Percentiles rank a stretch among this genome's conserved stretches.
These are phyloP conservation scores for Pestalotiopsis sp. DNA, from an alignment of 2,329 filamentous ascomycete genomes.

Conservation along the genomic window DNA sequence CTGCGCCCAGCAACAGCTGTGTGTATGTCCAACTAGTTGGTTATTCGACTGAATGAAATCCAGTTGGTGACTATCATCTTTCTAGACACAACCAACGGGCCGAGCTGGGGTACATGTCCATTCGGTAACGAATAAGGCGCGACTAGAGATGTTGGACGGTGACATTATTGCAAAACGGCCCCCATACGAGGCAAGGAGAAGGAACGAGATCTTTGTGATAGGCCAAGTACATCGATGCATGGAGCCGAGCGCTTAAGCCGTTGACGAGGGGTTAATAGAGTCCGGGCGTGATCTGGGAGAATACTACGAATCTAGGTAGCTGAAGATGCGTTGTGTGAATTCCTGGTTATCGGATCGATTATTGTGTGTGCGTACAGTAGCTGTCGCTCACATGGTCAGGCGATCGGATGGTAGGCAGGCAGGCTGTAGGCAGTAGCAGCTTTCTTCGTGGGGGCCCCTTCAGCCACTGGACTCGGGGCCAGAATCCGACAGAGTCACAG, in stretches of 20 bases:
- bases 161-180: not conserved
- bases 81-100: not conserved
- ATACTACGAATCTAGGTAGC: not conserved
- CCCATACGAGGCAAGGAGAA: not conserved
- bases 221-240: not conserved
- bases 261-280: not conserved
- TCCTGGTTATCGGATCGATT: not conserved
- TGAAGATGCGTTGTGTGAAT: not conserved
- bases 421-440: not conserved
- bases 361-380: not conserved
- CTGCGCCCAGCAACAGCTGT: not conserved
- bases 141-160: not conserved
- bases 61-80: not conserved
- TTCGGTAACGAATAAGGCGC: constrained; percentile 8
- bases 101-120: not conserved
- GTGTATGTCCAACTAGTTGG: no score
- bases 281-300: not conserved
- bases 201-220: not conserved
- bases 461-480: not conserved
- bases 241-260: not conserved
- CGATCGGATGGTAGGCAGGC: not conserved
- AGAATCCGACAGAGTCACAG: not conserved
- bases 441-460: not conserved
- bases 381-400: not conserved
- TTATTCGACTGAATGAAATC: no score